Evolutionary conservation across 2,329 filamentous ascomycete genomes (phyloP), one percentile per base, ranked within the genome.

Genomic region (Sporothrix luriei): DNA sequence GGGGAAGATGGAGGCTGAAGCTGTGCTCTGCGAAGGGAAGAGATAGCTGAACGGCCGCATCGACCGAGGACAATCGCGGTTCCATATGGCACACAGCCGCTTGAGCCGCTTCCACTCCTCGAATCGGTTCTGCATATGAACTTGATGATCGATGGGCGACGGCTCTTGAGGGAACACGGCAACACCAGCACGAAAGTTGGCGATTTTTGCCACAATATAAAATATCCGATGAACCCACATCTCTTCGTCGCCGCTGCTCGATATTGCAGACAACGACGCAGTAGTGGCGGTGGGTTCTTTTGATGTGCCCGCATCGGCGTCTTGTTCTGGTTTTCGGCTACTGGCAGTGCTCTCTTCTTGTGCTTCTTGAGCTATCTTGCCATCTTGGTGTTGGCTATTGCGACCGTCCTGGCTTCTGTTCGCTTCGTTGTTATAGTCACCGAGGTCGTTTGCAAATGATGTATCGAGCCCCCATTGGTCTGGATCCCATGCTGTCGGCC

Each of bases 391-490:
- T 7, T 49, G 48, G 43, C 38, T 46, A 6, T 43, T 14, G 1
- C 59, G 52, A 10, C 46, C 46, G 38, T 51, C n/a, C 43, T 69
- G 11, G 5, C 26, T 19, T 46, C 19, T 10, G 14, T 48, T 14
- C 2, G 19, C 16, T 19, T 49, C 59, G 3, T 33, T 55, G 46
- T n/a, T 66, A 5, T 40, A 61, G 9, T 40, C 49, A 2, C 33
- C 16, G 14, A 49, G 33, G 21, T 70, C 16, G 75, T 71, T 40
- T 1, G 70, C 21, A 59, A 95, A 90, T 74, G 91, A 86, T 84
- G 95, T 88, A 75, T 97, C 90, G 21, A 97, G 83, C 0, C 91
- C 91, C 94, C 94, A 97, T 13, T 92, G 88, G 74, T 97, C 92
- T 0, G 93, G 94, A 68, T 97, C 89, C 92, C 93, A 97, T 0